Percentiles rank a stretch among this genome's conserved stretches.
Evolutionary conservation across 2,329 filamentous ascomycete genomes (phyloP).

Genomic region (Fonsecaea nubica): DNA sequence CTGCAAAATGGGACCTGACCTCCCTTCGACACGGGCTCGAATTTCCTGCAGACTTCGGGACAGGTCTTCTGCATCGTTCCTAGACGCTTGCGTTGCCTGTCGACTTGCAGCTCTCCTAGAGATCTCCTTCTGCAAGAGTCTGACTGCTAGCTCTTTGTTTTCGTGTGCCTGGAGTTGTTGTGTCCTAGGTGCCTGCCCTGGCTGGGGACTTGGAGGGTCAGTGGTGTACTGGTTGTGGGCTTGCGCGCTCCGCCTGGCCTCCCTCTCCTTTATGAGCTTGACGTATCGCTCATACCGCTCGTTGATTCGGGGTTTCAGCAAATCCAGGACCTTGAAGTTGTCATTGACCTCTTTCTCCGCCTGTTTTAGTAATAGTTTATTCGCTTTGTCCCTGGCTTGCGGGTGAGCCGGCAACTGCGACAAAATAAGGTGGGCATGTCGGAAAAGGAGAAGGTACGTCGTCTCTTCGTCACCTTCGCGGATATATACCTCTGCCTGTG

Average conservation of each 20-base stretch:
- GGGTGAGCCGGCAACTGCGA: constrained; percentile 78
- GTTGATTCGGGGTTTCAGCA: constrained; percentile 78
- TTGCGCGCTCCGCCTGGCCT: constrained; percentile 45
- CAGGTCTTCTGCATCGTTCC: constrained; percentile 62
- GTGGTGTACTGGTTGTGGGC: constrained; percentile 12
- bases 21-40: constrained; percentile 38
- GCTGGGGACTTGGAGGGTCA: constrained; percentile 9
- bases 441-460: constrained; percentile 88
- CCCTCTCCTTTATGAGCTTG: constrained; percentile 56
- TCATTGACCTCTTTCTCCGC: constrained; percentile 68
- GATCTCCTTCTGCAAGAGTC: constrained; percentile 76
- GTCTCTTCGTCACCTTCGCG: constrained; percentile 84
- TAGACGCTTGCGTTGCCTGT: constrained; percentile 59
- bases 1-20: background rate
- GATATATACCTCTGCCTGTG: constrained; percentile 81
- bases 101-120: constrained; percentile 68
- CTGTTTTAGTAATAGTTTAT: constrained; percentile 59
- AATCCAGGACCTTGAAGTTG: constrained; percentile 75
- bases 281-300: constrained; percentile 72
- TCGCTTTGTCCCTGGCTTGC: constrained; percentile 70
- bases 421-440: constrained; percentile 84
- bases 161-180: constrained; percentile 72
- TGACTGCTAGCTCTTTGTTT: constrained; percentile 76
- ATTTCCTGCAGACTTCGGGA: constrained; percentile 50
- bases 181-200: constrained; percentile 18